Evolutionary conservation across 208 protist species (phyloP).

Genomic region (Vickermania spadyakhi): DNA sequence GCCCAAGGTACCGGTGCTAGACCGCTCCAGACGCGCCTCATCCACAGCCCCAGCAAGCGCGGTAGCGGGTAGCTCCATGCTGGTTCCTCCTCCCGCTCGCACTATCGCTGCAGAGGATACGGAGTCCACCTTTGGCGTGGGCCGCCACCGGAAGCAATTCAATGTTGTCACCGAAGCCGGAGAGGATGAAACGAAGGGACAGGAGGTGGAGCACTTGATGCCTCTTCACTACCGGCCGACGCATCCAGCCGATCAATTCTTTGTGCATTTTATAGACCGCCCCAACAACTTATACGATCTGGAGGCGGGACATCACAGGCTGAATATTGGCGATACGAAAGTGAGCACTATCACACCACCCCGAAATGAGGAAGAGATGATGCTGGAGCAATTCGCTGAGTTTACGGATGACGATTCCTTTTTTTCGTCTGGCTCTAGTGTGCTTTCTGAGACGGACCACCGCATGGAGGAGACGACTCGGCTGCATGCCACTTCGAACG

Average conservation of each 20-base stretch:
- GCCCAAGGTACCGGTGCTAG: background rate
- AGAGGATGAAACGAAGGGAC: slow-evolving; percentile 1
- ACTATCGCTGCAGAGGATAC: background rate
- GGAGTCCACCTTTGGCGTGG: background rate
- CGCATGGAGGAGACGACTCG: slow-evolving; percentile 40
- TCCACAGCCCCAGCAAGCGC: background rate
- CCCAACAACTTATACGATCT: slow-evolving; percentile 10
- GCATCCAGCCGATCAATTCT: slow-evolving; percentile 72
- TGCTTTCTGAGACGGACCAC: slow-evolving; percentile 50
- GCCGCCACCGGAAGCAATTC: slow-evolving; percentile 1
- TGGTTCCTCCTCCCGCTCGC: background rate
- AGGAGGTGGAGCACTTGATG: slow-evolving; percentile 62
- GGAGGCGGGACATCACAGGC: slow-evolving; percentile 2
- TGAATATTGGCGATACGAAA: slow-evolving; percentile 11
- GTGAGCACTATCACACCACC: slow-evolving; percentile 24
- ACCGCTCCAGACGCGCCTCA: background rate
- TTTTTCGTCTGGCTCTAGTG: slow-evolving; percentile 56
- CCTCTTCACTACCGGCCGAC: slow-evolving; percentile 28
- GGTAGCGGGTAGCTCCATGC: background rate
- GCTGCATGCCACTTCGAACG: slow-evolving; percentile 31
- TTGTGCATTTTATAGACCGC: slow-evolving; percentile 41
- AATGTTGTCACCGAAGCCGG: slow-evolving; percentile 2
- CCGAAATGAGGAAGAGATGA: slow-evolving; percentile 62
- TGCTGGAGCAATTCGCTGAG: slow-evolving; percentile 79
- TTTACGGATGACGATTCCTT: slow-evolving; percentile 90